phyloP scores from a whole-genome alignment of 768 basidiomycete genomes.

The Mycena alexandri region DNA sequence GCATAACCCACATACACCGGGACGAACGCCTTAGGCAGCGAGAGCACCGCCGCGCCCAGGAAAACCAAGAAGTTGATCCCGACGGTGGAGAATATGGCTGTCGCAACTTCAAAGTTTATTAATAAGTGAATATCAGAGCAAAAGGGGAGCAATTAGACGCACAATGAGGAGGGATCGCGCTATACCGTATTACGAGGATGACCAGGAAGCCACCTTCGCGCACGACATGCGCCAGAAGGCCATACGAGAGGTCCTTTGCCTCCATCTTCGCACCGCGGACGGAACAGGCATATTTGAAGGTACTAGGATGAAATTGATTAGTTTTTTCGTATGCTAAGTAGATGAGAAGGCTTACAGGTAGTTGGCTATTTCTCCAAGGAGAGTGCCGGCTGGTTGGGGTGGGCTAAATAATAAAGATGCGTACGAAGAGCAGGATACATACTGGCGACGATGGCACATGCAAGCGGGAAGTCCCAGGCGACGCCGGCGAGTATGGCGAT shows the following conservation, averaged over 20 bases:
- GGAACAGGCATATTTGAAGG: slow-evolving; percentile 85
- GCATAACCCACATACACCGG: slow-evolving; percentile 92
- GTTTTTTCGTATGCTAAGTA: no score
- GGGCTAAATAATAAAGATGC: background rate
- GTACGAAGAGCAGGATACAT: background rate
- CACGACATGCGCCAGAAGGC: slow-evolving; percentile 73
- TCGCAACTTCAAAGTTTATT: slow-evolving; percentile 70
- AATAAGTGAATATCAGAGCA: background rate
- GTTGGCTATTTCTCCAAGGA: slow-evolving; percentile 32
- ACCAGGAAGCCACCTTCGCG: slow-evolving; percentile 91
- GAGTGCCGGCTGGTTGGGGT: background rate
- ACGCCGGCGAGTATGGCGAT: slow-evolving; percentile 21
- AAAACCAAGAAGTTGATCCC: slow-evolving; percentile 87
- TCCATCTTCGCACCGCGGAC: slow-evolving; percentile 81
- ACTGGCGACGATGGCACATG: slow-evolving; percentile 18
- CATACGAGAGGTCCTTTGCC: slow-evolving; percentile 67
- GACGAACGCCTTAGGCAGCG: slow-evolving; percentile 90
- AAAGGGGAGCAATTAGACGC: slow-evolving; percentile 42
- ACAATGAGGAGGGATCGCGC: slow-evolving; percentile 91
- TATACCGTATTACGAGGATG: slow-evolving; percentile 79
- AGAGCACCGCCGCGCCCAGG: slow-evolving; percentile 82
- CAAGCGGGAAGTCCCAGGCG: slow-evolving; percentile 22
- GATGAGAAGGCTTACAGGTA: slow-evolving; percentile 11
- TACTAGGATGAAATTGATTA: slow-evolving; percentile 40
- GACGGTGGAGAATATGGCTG: slow-evolving; percentile 88